A percentile compares a stretch with the other conserved stretches of the same genome.
Conservation (phyloP, 1,284 basidiomycete species). For the Tausonia pullulans region DNA sequence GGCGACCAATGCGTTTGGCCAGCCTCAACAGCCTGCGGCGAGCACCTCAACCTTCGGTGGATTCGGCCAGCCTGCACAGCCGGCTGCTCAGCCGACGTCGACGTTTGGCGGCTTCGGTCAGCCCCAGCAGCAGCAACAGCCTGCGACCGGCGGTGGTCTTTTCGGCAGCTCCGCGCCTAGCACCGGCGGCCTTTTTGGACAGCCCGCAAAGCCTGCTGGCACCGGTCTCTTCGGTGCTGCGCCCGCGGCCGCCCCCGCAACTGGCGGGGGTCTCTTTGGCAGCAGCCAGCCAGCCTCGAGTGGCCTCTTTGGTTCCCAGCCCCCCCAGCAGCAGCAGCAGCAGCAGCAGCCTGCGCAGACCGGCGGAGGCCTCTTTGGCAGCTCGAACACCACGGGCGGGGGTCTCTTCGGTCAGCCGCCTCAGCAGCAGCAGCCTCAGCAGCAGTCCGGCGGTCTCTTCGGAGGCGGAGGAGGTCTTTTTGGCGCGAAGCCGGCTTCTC, state of each 20-base stretch:
- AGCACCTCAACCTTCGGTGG: slow-evolving; percentile 29
- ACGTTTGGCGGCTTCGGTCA: slow-evolving; percentile 20
- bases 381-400: slow-evolving; percentile 20
- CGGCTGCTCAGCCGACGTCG: slow-evolving; percentile 23
- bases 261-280: slow-evolving; percentile 14
- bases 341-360: slow-evolving; percentile 17
- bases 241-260: slow-evolving; percentile 14
- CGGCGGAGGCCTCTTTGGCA: slow-evolving; percentile 25
- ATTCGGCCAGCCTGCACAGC: slow-evolving; percentile 14
- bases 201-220: slow-evolving; percentile 19
- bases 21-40: slow-evolving; percentile 27
- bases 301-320: slow-evolving; percentile 3
- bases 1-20: slow-evolving; percentile 17
- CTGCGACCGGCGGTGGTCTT: slow-evolving; percentile 20
- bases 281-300: slow-evolving; percentile 1
- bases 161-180: slow-evolving; percentile 10
- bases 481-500: slow-evolving; percentile 33
- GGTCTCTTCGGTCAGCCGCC: slow-evolving; percentile 24
- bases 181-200: slow-evolving; percentile 13
- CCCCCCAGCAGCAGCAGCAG: slow-evolving; percentile 18
- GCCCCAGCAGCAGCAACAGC: slow-evolving; percentile 17
- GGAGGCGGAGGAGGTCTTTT: slow-evolving; percentile 42
- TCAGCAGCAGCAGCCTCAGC: slow-evolving; percentile 19
- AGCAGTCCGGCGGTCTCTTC: slow-evolving; percentile 28
- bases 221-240: slow-evolving; percentile 21